These are phyloP conservation scores for Phylloboletellus chloephorus DNA, from an alignment of 1,284 basidiomycete species.

Conservation along the genomic window DNA sequence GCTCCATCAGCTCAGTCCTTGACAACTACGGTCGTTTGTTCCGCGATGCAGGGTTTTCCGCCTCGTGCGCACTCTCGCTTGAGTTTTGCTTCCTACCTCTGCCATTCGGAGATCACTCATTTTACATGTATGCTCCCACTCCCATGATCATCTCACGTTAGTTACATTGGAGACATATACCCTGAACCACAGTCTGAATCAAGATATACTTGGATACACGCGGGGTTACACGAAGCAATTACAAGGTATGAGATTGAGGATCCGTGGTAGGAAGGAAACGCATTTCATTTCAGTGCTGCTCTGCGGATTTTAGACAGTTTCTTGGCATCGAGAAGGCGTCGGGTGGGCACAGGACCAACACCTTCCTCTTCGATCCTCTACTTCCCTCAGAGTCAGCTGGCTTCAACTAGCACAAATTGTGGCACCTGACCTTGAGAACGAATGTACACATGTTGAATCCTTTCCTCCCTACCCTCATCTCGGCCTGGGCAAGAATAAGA, in stretches of 20 bases:
- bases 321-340: conserved; percentile 15
- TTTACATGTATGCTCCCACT: conserved; percentile 10
- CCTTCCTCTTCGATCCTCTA: conserved; percentile 26
- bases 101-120: conserved; percentile 10
- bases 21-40: conserved; percentile 32
- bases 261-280: not conserved
- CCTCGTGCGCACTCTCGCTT: conserved; percentile 10
- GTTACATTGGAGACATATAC: conserved; percentile 17
- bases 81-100: conserved; percentile 11
- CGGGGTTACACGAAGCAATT: no score
- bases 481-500: conserved; percentile 18
- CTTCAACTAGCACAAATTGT: not conserved
- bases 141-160: conserved; percentile 11
- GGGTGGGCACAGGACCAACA: conserved; percentile 18
- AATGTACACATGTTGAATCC: conserved; percentile 30
- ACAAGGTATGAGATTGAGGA: no score
- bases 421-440: conserved; percentile 20
- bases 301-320: conserved; percentile 18
- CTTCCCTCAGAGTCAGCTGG: conserved; percentile 2
- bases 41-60: conserved; percentile 20
- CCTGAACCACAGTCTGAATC: conserved; percentile 8
- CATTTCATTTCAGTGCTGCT: not conserved
- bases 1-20: conserved; percentile 21
- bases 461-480: conserved; percentile 14
- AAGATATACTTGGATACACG: not conserved